Percentiles rank a stretch among this genome's conserved stretches.
phyloP scores from a whole-genome alignment of 192 early-diverging fungal species.

The Coemansia sp. region DNA sequence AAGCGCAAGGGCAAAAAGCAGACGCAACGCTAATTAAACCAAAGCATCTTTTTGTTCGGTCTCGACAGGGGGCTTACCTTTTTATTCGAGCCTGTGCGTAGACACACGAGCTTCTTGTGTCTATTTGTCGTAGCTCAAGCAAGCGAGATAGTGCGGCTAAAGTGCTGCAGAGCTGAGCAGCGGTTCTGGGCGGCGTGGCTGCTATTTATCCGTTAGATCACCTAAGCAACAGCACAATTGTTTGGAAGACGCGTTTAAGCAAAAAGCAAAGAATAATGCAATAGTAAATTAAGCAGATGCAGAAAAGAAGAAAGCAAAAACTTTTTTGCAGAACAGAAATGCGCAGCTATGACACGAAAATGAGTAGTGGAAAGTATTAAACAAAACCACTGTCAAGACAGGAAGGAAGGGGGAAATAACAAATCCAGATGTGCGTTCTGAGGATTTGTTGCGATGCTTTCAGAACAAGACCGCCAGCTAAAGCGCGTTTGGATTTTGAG shows the following conservation, averaged over 20 bases:
- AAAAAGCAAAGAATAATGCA: neutral
- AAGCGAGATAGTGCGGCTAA: neutral
- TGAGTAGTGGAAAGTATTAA: neutral
- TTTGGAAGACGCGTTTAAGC: neutral
- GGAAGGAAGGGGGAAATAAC: too few species aligned
- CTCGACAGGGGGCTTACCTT: neutral
- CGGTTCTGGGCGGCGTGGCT: neutral
- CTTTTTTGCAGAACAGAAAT: conserved; percentile 3
- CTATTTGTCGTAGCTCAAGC: neutral
- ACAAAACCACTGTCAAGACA: neutral
- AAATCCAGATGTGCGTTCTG: too few species aligned
- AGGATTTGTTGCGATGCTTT: too few species aligned
- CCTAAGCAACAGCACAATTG: conserved; percentile 8
- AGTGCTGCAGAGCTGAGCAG: neutral
- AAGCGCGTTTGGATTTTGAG: too few species aligned
- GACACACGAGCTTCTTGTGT: neutral
- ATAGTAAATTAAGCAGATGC: neutral
- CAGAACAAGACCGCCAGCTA: too few species aligned
- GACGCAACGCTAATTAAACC: neutral
- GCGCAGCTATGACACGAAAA: neutral
- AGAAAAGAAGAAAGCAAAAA: neutral
- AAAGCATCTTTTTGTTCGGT: neutral
- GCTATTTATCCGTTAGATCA: conserved; percentile 2
- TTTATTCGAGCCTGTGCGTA: neutral
- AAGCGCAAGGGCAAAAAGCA: neutral